Percentiles rank a stretch among this genome's conserved stretches.
phyloP scores from a whole-genome alignment of 2,329 filamentous ascomycete species.

The Basipetospora sp. region DNA sequence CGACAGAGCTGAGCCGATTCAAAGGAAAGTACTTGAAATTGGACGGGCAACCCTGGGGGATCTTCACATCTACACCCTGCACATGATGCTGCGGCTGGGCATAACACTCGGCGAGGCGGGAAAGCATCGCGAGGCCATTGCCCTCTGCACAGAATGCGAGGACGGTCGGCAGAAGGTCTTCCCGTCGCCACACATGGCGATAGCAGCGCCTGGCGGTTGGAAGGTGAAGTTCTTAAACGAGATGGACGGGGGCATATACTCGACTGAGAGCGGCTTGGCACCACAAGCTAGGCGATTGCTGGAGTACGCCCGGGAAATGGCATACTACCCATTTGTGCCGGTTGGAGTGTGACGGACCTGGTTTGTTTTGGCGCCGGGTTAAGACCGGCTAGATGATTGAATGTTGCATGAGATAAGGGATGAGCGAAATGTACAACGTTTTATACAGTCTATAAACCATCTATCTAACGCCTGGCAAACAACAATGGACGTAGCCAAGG shows the following conservation, averaged over 20 bases:
- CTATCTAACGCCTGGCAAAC: too few species aligned
- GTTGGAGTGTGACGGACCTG: too few species aligned
- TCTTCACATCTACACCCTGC: not conserved
- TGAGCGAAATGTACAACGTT: too few species aligned
- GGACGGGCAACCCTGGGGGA: not conserved
- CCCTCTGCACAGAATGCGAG: not conserved
- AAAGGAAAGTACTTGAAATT: conserved; percentile 14
- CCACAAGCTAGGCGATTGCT: too few species aligned
- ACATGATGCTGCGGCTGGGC: conserved; percentile 1
- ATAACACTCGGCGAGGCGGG: not conserved
- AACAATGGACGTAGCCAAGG: too few species aligned
- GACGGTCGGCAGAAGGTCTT: not conserved
- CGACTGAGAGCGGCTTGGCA: too few species aligned
- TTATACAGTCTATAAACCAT: too few species aligned
- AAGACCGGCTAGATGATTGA: too few species aligned
- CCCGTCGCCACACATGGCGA: not conserved
- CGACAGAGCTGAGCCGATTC: conserved; percentile 17
- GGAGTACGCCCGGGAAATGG: too few species aligned
- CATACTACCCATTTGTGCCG: too few species aligned
- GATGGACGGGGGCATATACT: not conserved
- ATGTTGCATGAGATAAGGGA: too few species aligned
- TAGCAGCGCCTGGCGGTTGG: not conserved
- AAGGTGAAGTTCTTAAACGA: not conserved
- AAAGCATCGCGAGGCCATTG: not conserved
- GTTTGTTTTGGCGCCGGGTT: too few species aligned